Percentiles rank a stretch among this genome's conserved stretches.
Conservation (phyloP, 2,329 filamentous ascomycete species). For the Botrytis paeoniae region DNA sequence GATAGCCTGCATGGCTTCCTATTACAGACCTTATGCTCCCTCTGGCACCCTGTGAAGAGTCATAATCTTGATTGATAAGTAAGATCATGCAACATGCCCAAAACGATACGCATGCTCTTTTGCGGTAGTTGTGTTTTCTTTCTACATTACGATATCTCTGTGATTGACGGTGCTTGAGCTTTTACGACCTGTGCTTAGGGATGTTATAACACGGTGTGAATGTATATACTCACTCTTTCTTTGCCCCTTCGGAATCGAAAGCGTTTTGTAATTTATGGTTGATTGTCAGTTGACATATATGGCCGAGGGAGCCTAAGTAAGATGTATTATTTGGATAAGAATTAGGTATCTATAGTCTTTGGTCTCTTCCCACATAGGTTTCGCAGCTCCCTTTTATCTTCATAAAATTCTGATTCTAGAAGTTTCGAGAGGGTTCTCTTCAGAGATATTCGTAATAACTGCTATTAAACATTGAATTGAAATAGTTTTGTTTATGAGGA, state of each 20-base stretch:
- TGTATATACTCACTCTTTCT: background rate
- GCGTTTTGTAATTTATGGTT: background rate
- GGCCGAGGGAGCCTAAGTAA: background rate
- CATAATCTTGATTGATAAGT: background rate
- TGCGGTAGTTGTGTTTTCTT: background rate
- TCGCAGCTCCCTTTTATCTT: background rate
- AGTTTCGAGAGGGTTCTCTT: background rate
- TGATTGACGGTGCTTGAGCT: background rate
- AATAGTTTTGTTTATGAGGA: background rate
- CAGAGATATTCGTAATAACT: background rate
- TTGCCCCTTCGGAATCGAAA: background rate
- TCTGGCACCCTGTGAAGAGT: background rate
- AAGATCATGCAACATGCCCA: background rate
- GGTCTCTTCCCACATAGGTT: background rate
- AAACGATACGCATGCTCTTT: background rate
- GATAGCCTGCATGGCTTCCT: background rate
- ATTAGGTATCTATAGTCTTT: background rate
- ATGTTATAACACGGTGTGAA: background rate
- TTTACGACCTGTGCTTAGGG: background rate
- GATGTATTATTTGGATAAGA: background rate
- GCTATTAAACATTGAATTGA: background rate
- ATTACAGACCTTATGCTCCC: background rate
- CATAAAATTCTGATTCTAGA: background rate
- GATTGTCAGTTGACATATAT: background rate
- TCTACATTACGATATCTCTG: background rate